A percentile compares a stretch with the other conserved stretches of the same genome.
These are phyloP conservation scores for Cucurbita pepo DNA, from an alignment of 306 rosid genomes.

Conservation along the genomic window DNA sequence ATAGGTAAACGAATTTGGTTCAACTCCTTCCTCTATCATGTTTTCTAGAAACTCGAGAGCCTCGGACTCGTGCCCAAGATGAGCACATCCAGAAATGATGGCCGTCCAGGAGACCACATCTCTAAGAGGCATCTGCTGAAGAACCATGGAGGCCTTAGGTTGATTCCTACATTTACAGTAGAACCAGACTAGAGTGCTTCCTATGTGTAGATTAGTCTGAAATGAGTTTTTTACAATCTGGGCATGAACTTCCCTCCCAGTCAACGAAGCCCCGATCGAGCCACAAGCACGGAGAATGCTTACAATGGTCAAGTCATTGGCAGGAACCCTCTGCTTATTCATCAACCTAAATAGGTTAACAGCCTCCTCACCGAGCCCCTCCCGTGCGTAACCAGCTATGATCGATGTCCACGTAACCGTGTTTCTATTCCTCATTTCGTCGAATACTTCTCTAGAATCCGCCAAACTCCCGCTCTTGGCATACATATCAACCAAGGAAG, in stretches of 20 bases:
- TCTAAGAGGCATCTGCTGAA: slow-evolving; percentile 53
- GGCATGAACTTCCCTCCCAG: slow-evolving; percentile 79
- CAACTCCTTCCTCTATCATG: slow-evolving; percentile 74
- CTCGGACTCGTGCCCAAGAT: slow-evolving; percentile 51
- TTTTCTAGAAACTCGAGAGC: slow-evolving; percentile 53
- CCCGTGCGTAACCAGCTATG: slow-evolving; percentile 81
- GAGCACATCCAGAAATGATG: slow-evolving; percentile 68
- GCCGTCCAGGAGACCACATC: slow-evolving; percentile 95
- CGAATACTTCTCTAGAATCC: slow-evolving; percentile 50
- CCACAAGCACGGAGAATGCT: slow-evolving; percentile 79
- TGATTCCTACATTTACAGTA: slow-evolving; percentile 64
- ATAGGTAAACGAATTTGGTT: slow-evolving; percentile 66
- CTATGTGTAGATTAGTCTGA: slow-evolving; percentile 33
- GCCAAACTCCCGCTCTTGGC: slow-evolving; percentile 66
- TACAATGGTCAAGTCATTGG: slow-evolving; percentile 49
- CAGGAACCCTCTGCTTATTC: slow-evolving; percentile 39
- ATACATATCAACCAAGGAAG: slow-evolving; percentile 75
- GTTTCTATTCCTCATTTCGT: slow-evolving; percentile 50
- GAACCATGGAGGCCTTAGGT: slow-evolving; percentile 44
- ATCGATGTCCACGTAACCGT: slow-evolving; percentile 91
- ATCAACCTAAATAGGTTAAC: slow-evolving; percentile 41
- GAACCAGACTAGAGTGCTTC: slow-evolving; percentile 85
- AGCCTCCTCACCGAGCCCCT: slow-evolving; percentile 68
- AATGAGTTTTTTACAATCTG: slow-evolving; percentile 35
- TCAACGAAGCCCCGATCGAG: slow-evolving; percentile 24